Conservation (phyloP, 116 monocot genomes). For the Papilionanthe hybrid region DNA sequence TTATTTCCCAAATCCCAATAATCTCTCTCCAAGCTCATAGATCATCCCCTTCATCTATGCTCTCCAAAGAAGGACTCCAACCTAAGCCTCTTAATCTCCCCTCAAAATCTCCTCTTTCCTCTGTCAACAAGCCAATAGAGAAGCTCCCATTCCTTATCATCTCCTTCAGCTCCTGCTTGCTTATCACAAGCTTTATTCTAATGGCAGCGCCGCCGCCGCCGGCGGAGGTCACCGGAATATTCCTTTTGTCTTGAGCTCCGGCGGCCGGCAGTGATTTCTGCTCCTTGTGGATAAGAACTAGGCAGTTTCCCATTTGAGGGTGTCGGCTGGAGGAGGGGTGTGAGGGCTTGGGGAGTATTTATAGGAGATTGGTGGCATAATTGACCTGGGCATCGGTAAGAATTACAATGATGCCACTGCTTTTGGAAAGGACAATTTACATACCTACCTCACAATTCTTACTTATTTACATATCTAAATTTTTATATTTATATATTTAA, state of each 20-base stretch:
- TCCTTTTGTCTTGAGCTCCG: not conserved
- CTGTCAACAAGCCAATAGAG: constrained; percentile 15
- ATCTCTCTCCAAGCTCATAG: not conserved
- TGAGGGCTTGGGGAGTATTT: not conserved
- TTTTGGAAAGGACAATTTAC: too few species aligned
- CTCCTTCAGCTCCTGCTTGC: constrained; percentile 55
- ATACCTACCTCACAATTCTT: too few species aligned
- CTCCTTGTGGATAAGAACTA: constrained; percentile 3
- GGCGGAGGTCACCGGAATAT: not conserved
- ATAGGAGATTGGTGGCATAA: not conserved
- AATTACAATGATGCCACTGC: not conserved
- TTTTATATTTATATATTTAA: too few species aligned
- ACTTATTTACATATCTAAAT: too few species aligned
- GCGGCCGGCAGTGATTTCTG: not conserved
- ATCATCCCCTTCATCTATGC: constrained; percentile 54
- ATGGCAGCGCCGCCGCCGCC: constrained; percentile 4
- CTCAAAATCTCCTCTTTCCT: not conserved
- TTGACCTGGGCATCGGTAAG: not conserved
- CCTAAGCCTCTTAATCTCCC: constrained; percentile 10
- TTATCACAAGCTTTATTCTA: constrained; percentile 56
- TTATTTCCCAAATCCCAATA: too few species aligned
- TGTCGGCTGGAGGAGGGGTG: not conserved
- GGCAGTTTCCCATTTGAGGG: constrained; percentile 45
- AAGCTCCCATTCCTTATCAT: constrained; percentile 36
- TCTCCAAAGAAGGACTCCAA: constrained; percentile 54